Evolutionary conservation across 768 basidiomycete species (phyloP), one percentile per base, ranked within the genome.

Genomic region (Gautieria morchelliformis): DNA sequence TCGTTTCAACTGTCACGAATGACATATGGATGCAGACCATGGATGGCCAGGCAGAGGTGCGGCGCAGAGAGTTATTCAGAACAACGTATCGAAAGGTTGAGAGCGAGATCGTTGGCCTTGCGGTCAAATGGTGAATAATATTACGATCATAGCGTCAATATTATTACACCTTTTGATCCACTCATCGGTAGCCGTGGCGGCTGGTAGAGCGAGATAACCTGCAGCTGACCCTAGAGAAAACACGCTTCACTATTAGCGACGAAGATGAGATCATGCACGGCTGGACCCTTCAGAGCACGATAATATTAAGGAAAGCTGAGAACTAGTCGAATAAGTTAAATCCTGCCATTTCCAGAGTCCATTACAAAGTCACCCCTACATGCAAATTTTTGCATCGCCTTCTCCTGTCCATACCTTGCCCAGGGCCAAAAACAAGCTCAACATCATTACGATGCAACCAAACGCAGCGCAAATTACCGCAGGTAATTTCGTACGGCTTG

Each of bases 11-110:
- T 4, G 27, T 17, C n/a, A 15, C 10, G 17, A 27, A 55, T 55
- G 19, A 27, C 24, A 14, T 32, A n/a, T 78, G 71, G 78, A 65
- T 59, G 50, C 66, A 56, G 19, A 62, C 55, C 20, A 70, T 80
- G 70, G 73, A 79, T 58, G 74, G 65, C 19, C 66, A 67, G 11
- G 75, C 76, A 32, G 79, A 79, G 58, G 67, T 59, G 32, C 68
- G 71, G 59, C 69, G 80, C 46, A 69, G 71, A 65, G 66, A 68
- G 52, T 67, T 81, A 33, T 81, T 95, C 65, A 77, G 91, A 67
- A 95, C 93, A 2, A 72, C 80, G 65, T 95, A 93, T 67, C 78
- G 82, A 58, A 88, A 88, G 27, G 91, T 96, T 1, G 89, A 89
- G 70, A 89, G 84, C 70, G 89, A 93, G 63, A 82, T 90, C 20